A percentile compares a stretch with the other conserved stretches of the same genome.
phyloP scores from a whole-genome alignment of 1,284 basidiomycete genomes.

The Hypsizygus ulmarius region DNA sequence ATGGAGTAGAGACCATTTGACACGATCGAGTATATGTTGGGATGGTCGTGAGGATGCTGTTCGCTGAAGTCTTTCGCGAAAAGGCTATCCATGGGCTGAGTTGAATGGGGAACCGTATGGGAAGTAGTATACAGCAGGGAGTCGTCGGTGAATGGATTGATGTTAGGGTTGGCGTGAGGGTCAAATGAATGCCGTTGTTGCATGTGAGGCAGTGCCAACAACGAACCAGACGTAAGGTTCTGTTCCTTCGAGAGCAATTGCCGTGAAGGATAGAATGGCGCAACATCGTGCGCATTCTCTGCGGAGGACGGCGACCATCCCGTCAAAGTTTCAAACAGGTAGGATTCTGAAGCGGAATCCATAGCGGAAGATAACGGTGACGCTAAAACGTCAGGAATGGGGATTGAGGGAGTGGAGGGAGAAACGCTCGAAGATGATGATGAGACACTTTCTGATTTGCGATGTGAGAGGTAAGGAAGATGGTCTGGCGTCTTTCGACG shows the following conservation, averaged over 20 bases:
- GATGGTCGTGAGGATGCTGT: constrained; percentile 9
- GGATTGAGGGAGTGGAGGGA: constrained; percentile 34
- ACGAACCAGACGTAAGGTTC: constrained; percentile 15
- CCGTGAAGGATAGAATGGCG: constrained; percentile 28
- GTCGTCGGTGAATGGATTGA: constrained; percentile 31
- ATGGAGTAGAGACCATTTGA: constrained; percentile 17
- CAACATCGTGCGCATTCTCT: constrained; percentile 26
- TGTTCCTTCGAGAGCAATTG: constrained; percentile 22
- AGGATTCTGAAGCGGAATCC: constrained; percentile 28
- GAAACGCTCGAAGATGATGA: constrained; percentile 37
- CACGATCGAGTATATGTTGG: constrained; percentile 13
- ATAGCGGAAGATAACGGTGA: constrained; percentile 27
- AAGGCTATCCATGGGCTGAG: constrained; percentile 6
- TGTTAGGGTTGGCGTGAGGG: constrained; percentile 28
- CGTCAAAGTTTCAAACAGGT: constrained; percentile 31
- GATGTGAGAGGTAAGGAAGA: constrained; percentile 27
- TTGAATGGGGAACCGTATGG: constrained; percentile 6
- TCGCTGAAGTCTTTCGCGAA: constrained; percentile 13
- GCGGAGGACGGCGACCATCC: constrained; percentile 32
- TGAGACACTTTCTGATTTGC: constrained; percentile 35
- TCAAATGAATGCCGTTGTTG: constrained; percentile 31
- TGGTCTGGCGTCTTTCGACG: constrained; percentile 36
- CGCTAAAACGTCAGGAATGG: constrained; percentile 30
- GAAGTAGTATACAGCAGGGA: constrained; percentile 19
- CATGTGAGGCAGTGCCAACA: constrained; percentile 21